These are phyloP conservation scores for Coemansia guatemalensis DNA, from an alignment of 192 early-diverging fungal genomes.

Conservation along the genomic window DNA sequence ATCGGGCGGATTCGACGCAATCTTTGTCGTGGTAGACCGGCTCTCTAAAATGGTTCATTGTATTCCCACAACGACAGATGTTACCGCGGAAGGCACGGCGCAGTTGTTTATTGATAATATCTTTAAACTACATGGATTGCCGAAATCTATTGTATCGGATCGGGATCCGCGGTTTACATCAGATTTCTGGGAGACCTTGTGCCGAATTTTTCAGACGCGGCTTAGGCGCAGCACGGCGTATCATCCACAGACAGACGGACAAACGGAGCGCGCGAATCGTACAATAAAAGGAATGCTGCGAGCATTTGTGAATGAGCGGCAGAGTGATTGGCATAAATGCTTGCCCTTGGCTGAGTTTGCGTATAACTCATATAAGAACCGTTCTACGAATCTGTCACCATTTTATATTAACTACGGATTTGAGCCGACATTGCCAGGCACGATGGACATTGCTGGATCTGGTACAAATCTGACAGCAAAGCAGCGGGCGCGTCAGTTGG, in stretches of 20 bases:
- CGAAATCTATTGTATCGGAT: too few species aligned
- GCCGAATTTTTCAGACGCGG: slow-evolving; percentile 17
- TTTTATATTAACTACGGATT: slow-evolving; percentile 20
- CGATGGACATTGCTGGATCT: background rate
- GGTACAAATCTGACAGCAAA: background rate
- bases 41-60: too few species aligned
- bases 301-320: slow-evolving; percentile 27
- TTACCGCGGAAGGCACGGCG: background rate
- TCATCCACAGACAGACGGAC: slow-evolving; percentile 47
- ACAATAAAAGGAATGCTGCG: slow-evolving; percentile 47
- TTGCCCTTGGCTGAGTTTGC: slow-evolving; percentile 52
- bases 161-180: slow-evolving; percentile 27
- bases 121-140: slow-evolving; percentile 9
- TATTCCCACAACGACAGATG: background rate
- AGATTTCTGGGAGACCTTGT: slow-evolving; percentile 15
- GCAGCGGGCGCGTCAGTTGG: background rate
- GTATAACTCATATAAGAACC: slow-evolving; percentile 45
- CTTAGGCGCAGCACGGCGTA: slow-evolving; percentile 39
- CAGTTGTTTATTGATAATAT: slow-evolving; percentile 5
- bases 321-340: slow-evolving; percentile 46
- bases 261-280: slow-evolving; percentile 45
- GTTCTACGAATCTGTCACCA: slow-evolving; percentile 1
- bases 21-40: slow-evolving; percentile 9
- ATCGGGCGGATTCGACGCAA: background rate
- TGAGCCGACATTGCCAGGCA: slow-evolving; percentile 1